Conservation (phyloP, 139 green algal species). For the Medakamo hakoo region DNA sequence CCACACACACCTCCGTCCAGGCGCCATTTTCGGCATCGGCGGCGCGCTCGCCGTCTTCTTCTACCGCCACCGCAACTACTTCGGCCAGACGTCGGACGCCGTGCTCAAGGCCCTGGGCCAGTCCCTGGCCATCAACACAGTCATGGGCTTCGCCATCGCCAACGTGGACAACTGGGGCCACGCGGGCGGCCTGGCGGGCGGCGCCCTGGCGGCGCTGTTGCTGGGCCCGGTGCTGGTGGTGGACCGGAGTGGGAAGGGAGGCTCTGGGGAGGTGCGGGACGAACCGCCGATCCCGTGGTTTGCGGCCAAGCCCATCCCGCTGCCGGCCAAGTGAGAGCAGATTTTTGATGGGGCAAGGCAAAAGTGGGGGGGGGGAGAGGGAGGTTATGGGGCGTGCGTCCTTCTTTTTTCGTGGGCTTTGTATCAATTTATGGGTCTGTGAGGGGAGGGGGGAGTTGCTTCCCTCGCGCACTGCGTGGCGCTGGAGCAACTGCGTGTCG, state of each 20-base stretch:
- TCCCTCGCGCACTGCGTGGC: no score
- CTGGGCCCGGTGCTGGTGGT: conserved; percentile 18
- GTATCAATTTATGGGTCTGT: no score
- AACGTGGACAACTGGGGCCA: conserved; percentile 35
- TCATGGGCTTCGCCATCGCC: conserved; percentile 14
- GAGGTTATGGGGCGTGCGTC: no score
- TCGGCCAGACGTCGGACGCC: conserved; percentile 14
- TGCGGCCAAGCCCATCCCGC: not conserved
- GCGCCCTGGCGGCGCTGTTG: conserved; percentile 18
- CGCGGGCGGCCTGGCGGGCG: conserved; percentile 26
- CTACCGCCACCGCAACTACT: conserved; percentile 17
- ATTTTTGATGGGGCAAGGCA: not conserved
- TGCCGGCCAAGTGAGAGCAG: not conserved
- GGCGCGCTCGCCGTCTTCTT: conserved; percentile 25
- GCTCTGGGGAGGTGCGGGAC: not conserved
- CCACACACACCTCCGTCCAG: not conserved
- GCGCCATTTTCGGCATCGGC: conserved; percentile 27
- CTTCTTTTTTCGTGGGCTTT: no score
- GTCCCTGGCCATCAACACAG: conserved; percentile 23
- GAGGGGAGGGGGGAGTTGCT: no score
- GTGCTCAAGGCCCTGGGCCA: conserved; percentile 19
- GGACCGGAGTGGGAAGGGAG: not conserved
- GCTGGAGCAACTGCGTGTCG: no score
- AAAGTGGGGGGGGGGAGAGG: no score
- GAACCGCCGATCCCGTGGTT: not conserved